Evolutionary conservation across 2,329 filamentous ascomycete genomes (phyloP), one percentile per base, ranked within the genome.

Genomic region (Ophiobolus disseminans): DNA sequence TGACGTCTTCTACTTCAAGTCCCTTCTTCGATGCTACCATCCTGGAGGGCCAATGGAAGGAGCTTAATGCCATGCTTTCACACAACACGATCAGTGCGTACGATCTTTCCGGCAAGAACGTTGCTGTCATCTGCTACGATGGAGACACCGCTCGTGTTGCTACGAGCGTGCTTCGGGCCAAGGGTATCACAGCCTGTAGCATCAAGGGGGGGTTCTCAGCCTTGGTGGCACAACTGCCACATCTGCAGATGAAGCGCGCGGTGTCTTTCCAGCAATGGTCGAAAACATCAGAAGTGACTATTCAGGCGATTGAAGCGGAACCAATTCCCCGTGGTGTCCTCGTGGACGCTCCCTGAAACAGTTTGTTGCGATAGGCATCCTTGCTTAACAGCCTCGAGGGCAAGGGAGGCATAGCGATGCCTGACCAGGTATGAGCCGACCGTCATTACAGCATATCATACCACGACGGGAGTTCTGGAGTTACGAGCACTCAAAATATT

Each of bases 141-240:
- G 57, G 59, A 5, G 59, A 62, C 22, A 59, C 57, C 2, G 55
- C 57, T 14, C 46, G 57, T 9, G 57, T 59, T 3, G 57, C 59
- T 9, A 59, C 57, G n/a, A 62, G 59, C 14, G 44, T 62, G 16
- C 48, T 61, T 20, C 53, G 57, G 3, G 55, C 55, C 2, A 55
- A 46, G 28, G 55, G 55, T 2, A 55, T 62, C 8, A 21, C 43
- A 3, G 57, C 57, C 2, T 50, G 41, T 17, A 62, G 59, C 31
- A 51, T 62, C 13, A 59, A 53, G 16, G 59, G 59, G 1, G 59
- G 59, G 6, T 55, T 57, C 5, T 19, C 28, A 7, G 55, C 57
- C 10, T 28, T 61, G 17, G 23, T 37, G 16, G 40, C 20, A 8
- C 46, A 59, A 21, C 37, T 59, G 10, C 57, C 59, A 4, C 14